Evolutionary conservation across 2,329 filamentous ascomycete species (phyloP), one percentile per base, ranked within the genome.

Genomic region (Ceratocystis papillata): DNA sequence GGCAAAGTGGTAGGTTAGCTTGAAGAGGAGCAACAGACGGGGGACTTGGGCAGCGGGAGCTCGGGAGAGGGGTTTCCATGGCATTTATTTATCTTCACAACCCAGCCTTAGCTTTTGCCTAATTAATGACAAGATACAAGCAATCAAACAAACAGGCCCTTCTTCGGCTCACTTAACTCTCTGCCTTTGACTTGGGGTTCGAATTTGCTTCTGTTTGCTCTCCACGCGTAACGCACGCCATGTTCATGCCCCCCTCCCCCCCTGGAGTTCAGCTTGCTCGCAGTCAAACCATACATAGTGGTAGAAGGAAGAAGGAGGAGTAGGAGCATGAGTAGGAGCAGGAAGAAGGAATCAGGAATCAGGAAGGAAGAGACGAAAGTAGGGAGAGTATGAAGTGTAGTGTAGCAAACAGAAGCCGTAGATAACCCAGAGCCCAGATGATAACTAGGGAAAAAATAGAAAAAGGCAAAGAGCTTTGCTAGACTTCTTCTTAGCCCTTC

Each of bases 301-400:
- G 20, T 17, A 28, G 30, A 28, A 46, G 20, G 20, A 17, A 28
- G 17, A 44, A 41, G 37, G 1, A 12, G 10, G 37, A 41, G 37
- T 37, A 37, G 33, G 33, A 37, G 33, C 10, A 15, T 3, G 37
- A 12, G 3, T 12, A 41, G 37, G 33, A 28, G 57, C n/a, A 17
- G n/a, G 4, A n/a, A 28, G 22, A 17, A 22, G 17, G 12, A n/a
- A 33, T 3, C 20, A 28, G 22, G 37, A 62, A 22, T 3, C 20
- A 20, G 20, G 44, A 62, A 46, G 44, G 28, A 62, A 46, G 25
- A 46, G 37, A 62, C 20, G 20, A 62, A 57, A 28, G 53, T 15
- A 17, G 28, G 53, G 25, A 41, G 37, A 37, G 33, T 15, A 15
- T 12, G 10, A 41, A 15, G 37, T 41, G 10, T 41, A 12, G 37